Evolutionary conservation across 345 rosid genomes (phyloP), one percentile per base, ranked within the genome.

Genomic region (Luvunga scandens): DNA sequence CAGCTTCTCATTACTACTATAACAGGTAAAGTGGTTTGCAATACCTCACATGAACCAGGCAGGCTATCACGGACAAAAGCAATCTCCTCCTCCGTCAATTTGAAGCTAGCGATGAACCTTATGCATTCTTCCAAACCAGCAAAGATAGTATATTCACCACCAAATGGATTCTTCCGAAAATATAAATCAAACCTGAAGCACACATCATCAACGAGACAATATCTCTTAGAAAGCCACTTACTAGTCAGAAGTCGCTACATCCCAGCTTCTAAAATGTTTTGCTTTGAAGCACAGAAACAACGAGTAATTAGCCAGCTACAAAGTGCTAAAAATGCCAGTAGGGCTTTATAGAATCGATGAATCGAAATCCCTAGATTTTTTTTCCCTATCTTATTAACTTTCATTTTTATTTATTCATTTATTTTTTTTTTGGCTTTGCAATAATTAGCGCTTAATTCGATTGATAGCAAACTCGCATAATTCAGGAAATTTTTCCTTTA

Each of bases 101-200:
- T 94, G 89, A 97, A 97, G 87, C 88, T 94, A 68, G 98, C 98
- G 33, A 97, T 86, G 66, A 97, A 86, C 83, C 88, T 89, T 34
- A 97, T 88, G 83, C 99, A 97, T 81, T 97, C 99, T 65, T 94
- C 99, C 75, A 97, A 87, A 59, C 99, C 98, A 63, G 99, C 98
- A 87, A 93, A 97, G 31, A 97, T 80, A 1, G 98, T 93, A 65
- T 91, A 97, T 72, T 97, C 99, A 31, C 99, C 98, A 65, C 96
- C 96, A 80, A 97, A 97, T 0, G 98, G 99, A 79, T 91, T 97
- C 93, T 83, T 97, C 78, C 98, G 97, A 77, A 94, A 94, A 87
- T 88, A 97, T 45, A 97, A 78, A 87, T 97, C 99, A 80, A 94
- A 97, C 85, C 99, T 96, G 85, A 42, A 83, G 68, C 73, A 79